Conservation (phyloP, 768 basidiomycete genomes). For the Lentinula detonsa region DNA sequence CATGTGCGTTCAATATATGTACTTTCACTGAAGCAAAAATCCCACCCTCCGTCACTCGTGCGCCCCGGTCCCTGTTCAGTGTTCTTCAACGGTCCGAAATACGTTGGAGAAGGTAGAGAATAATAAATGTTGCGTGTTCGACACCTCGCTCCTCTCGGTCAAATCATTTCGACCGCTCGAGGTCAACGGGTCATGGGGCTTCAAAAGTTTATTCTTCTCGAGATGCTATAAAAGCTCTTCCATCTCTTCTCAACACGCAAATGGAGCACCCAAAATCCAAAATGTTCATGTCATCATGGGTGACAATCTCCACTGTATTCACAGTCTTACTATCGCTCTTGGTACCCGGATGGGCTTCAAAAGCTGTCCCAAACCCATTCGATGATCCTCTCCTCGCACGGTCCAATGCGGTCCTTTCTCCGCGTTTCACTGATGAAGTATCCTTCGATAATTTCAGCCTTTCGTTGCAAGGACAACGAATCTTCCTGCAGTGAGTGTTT, state of each 20-base stretch:
- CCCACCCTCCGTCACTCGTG: neutral
- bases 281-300: neutral
- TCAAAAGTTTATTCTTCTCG: neutral
- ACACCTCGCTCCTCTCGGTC: neutral
- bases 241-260: neutral
- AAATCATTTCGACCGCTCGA: neutral
- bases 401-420: neutral
- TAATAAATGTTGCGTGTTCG: neutral
- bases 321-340: neutral
- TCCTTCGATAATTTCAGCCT: conserved; percentile 66
- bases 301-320: neutral
- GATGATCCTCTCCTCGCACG: neutral
- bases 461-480: conserved; percentile 58
- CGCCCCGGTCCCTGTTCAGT: neutral
- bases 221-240: neutral
- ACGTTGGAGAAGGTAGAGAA: neutral
- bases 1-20: neutral
- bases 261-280: neutral
- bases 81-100: conserved; percentile 1
- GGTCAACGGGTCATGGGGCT: neutral
- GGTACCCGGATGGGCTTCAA: neutral
- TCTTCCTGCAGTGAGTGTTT: conserved; percentile 62
- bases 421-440: neutral
- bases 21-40: neutral
- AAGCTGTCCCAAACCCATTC: neutral